Conservation (phyloP, 2,329 filamentous ascomycete genomes). For the Colletotrichum chrysophilum region DNA sequence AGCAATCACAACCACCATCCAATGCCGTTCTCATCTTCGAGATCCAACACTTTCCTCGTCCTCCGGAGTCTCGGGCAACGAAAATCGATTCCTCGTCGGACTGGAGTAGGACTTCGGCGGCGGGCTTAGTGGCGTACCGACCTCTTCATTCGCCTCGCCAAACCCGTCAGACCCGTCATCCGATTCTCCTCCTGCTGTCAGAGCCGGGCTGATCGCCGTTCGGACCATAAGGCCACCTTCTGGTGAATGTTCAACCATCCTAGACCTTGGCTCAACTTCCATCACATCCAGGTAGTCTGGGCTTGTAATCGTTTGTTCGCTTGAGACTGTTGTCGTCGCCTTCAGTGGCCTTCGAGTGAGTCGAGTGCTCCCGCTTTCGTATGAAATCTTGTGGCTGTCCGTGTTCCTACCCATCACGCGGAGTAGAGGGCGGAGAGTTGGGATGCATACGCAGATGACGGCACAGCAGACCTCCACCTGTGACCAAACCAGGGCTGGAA, state of each 20-base stretch:
- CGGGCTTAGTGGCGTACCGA: constrained; percentile 13
- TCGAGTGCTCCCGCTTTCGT: background rate
- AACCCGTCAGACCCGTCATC: constrained; percentile 3
- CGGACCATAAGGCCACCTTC: background rate
- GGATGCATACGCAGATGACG: constrained; percentile 11
- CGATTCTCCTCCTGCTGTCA: background rate
- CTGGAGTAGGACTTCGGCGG: constrained; percentile 3
- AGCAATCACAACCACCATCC: background rate
- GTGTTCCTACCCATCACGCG: background rate
- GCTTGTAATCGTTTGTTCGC: background rate
- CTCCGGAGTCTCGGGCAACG: background rate
- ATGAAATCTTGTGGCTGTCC: background rate
- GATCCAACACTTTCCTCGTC: background rate
- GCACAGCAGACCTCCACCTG: constrained; percentile 10
- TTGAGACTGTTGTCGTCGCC: background rate
- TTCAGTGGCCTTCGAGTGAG: background rate
- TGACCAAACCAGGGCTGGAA: constrained; percentile 9
- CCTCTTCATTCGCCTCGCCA: background rate
- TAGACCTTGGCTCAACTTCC: background rate
- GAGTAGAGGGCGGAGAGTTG: constrained; percentile 12
- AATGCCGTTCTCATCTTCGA: background rate
- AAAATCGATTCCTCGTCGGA: background rate
- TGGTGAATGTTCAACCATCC: background rate
- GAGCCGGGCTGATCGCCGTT: background rate
- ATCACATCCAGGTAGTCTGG: background rate